Evolutionary conservation across 176 grass and related monocot species (phyloP).

Genomic region (Tillandsia fasciculata): DNA sequence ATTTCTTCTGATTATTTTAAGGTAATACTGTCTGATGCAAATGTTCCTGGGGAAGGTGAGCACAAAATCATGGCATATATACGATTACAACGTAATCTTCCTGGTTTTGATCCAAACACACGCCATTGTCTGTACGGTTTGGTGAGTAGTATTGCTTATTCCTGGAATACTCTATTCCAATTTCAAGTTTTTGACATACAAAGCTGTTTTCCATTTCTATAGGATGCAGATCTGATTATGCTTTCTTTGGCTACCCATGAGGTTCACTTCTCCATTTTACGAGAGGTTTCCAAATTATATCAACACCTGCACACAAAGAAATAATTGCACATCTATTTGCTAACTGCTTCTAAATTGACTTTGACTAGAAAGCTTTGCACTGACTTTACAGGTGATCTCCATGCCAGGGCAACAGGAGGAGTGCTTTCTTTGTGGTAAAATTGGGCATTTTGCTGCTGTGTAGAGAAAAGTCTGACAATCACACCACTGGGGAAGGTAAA

Average conservation of each 20-base stretch:
- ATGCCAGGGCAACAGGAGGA: no score
- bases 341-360: no score
- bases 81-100: no score
- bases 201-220: slow-evolving; percentile 12
- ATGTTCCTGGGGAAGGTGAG: no score
- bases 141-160: slow-evolving; percentile 36
- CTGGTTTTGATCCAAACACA: slow-evolving; percentile 88
- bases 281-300: slow-evolving; percentile 61
- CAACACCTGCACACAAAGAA: no score
- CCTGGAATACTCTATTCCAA: neutral
- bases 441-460: slow-evolving; percentile 84
- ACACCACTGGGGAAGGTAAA: slow-evolving; percentile 27
- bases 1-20: no score
- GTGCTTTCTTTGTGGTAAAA: no score
- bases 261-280: slow-evolving; percentile 96
- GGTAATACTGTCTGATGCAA: no score
- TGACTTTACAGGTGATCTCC: slow-evolving; percentile 87
- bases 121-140: slow-evolving; percentile 85
- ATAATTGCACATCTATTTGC: no score
- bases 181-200: slow-evolving; percentile 8
- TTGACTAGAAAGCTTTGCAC: slow-evolving; percentile 23
- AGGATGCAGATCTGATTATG: slow-evolving; percentile 99
- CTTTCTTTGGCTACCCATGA: slow-evolving; percentile 92
- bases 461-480: slow-evolving; percentile 34
- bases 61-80: no score